These are phyloP conservation scores for Lojkania enalia DNA, from an alignment of 2,329 filamentous ascomycete species.

Conservation along the genomic window DNA sequence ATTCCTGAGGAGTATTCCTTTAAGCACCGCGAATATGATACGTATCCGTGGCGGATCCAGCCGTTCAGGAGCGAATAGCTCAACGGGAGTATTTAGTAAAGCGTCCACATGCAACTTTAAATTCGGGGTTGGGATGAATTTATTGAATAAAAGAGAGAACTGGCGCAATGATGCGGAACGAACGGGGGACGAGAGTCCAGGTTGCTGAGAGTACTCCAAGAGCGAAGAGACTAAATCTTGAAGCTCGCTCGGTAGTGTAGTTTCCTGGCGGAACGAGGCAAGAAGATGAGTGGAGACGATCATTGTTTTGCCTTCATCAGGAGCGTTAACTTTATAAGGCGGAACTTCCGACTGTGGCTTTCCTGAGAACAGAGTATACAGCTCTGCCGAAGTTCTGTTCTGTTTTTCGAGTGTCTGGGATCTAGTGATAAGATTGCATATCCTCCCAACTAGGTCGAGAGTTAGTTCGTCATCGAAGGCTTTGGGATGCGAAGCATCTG, in stretches of 20 bases:
- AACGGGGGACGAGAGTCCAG: conserved; percentile 29
- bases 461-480: conserved; percentile 54
- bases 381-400: conserved; percentile 54
- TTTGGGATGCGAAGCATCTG: conserved; percentile 32
- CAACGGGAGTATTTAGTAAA: conserved; percentile 38
- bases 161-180: conserved; percentile 47
- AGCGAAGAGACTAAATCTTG: conserved; percentile 43
- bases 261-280: conserved; percentile 52
- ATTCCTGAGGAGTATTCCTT: conserved; percentile 63
- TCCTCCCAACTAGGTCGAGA: conserved; percentile 62
- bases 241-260: conserved; percentile 35
- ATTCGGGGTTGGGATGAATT: conserved; percentile 48
- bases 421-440: conserved; percentile 63
- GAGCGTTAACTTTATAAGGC: conserved; percentile 35
- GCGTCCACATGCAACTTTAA: conserved; percentile 47
- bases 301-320: conserved; percentile 51
- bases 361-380: conserved; percentile 57
- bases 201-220: conserved; percentile 38
- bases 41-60: conserved; percentile 51
- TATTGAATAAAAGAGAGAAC: conserved; percentile 53
- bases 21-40: conserved; percentile 63
- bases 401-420: conserved; percentile 56
- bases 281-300: conserved; percentile 62
- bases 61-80: conserved; percentile 37
- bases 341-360: conserved; percentile 29